Percentiles rank a stretch among this genome's conserved stretches.
Evolutionary conservation across 2,329 filamentous ascomycete species (phyloP).

Genomic region (Alternaria ventricosa): DNA sequence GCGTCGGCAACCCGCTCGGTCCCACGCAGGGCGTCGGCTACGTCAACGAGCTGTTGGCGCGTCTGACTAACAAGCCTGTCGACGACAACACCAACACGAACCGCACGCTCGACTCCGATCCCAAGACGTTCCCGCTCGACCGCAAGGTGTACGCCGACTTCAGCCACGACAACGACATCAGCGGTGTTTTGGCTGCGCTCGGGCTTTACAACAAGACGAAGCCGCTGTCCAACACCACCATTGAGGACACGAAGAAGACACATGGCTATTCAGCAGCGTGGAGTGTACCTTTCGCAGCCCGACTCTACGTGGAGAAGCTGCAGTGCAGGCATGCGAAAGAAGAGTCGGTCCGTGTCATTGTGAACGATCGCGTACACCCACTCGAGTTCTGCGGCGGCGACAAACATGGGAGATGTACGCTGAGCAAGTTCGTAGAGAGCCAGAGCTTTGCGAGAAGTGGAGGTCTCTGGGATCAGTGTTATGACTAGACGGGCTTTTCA

Average conservation of each 20-base stretch:
- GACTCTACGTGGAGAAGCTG: slow-evolving; percentile 90
- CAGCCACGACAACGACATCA: slow-evolving; percentile 89
- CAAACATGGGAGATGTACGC: slow-evolving; percentile 70
- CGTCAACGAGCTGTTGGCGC: slow-evolving; percentile 84
- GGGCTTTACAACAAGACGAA: slow-evolving; percentile 75
- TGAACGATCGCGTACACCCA: slow-evolving; percentile 83
- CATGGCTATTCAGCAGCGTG: slow-evolving; percentile 77
- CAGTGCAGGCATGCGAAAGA: slow-evolving; percentile 65
- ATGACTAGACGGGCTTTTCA: slow-evolving; percentile 4
- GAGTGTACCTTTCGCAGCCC: slow-evolving; percentile 80
- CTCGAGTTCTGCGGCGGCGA: slow-evolving; percentile 75
- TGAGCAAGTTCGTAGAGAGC: slow-evolving; percentile 75
- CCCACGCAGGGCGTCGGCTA: slow-evolving; percentile 88
- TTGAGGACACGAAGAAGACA: slow-evolving; percentile 60
- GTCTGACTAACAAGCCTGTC: slow-evolving; percentile 73
- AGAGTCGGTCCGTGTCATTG: slow-evolving; percentile 77
- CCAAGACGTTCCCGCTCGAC: slow-evolving; percentile 74
- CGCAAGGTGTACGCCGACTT: slow-evolving; percentile 82
- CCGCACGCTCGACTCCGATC: slow-evolving; percentile 71
- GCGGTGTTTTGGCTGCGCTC: slow-evolving; percentile 74
- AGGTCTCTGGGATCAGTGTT: slow-evolving; percentile 75
- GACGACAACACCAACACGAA: slow-evolving; percentile 78
- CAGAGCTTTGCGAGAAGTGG: slow-evolving; percentile 74
- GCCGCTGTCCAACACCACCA: slow-evolving; percentile 53
- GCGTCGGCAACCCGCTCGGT: slow-evolving; percentile 77